Evolutionary conservation across 345 rosid genomes (phyloP).

Genomic region (Gossypium anomalum): DNA sequence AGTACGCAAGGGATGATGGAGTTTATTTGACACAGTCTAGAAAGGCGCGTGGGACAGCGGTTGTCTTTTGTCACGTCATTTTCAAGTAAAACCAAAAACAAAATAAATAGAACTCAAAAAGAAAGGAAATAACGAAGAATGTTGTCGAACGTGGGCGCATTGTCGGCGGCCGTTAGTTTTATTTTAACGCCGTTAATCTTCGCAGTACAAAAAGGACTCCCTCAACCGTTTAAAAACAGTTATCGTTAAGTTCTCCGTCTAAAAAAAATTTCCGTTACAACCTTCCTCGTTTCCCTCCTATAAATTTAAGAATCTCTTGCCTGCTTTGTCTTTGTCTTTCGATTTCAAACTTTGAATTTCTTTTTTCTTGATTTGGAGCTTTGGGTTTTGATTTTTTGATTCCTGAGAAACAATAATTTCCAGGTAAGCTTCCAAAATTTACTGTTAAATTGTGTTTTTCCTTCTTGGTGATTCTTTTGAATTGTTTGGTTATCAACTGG

Average conservation of each 20-base stretch:
- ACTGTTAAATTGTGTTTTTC: background rate
- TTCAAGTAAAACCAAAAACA: background rate
- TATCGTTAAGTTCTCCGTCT: background rate
- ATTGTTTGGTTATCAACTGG: background rate
- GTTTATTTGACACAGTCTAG: slow-evolving; percentile 3
- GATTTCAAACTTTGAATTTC: background rate
- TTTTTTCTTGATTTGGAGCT: background rate
- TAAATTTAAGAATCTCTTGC: background rate
- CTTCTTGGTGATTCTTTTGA: background rate
- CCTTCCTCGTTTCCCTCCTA: slow-evolving; percentile 3
- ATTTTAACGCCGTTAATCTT: slow-evolving; percentile 6
- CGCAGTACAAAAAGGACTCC: background rate
- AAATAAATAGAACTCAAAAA: background rate
- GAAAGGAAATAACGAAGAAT: slow-evolving; percentile 10
- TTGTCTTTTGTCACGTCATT: slow-evolving; percentile 8
- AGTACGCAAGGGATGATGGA: slow-evolving; percentile 11
- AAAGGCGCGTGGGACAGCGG: slow-evolving; percentile 8
- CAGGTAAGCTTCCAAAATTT: slow-evolving; percentile 9
- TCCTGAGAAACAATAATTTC: background rate
- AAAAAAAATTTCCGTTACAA: background rate
- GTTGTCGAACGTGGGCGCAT: slow-evolving; percentile 7
- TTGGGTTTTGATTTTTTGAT: slow-evolving; percentile 10
- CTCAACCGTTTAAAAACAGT: background rate
- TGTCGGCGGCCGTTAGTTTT: slow-evolving; percentile 15
- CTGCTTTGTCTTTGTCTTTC: background rate